Conservation (phyloP, 176 grass and related monocot genomes). For the Secale cereale region DNA sequence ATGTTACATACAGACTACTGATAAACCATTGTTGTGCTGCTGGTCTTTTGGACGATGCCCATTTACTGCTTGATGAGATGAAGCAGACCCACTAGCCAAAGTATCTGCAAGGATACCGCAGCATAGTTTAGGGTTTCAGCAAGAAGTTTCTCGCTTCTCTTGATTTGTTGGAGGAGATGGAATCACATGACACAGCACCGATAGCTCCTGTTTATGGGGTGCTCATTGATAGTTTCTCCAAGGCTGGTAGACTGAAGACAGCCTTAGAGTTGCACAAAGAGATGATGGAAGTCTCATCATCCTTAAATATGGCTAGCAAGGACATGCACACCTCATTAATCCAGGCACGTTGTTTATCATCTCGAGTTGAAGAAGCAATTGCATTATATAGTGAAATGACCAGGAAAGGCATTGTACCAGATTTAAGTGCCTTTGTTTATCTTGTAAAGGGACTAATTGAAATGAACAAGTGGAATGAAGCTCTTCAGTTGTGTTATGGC, state of each 20-base stretch:
- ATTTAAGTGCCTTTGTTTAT: conserved; percentile 68
- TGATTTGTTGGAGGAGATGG: conserved; percentile 70
- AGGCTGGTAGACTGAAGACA: conserved; percentile 66
- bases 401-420: conserved; percentile 49
- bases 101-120: conserved; percentile 50
- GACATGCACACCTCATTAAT: conserved; percentile 63
- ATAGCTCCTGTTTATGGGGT: conserved; percentile 75
- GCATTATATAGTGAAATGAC: conserved; percentile 78
- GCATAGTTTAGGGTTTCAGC: conserved; percentile 75
- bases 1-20: conserved; percentile 81
- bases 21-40: conserved; percentile 86
- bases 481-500: conserved; percentile 72
- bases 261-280: conserved; percentile 83
- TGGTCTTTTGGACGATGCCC: conserved; percentile 77
- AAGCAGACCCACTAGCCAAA: conserved; percentile 95
- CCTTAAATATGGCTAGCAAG: conserved; percentile 33
- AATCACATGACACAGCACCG: conserved; percentile 41
- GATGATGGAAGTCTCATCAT: conserved; percentile 53
- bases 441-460: conserved; percentile 69
- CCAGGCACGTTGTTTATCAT: conserved; percentile 73
- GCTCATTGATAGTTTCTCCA: conserved; percentile 77
- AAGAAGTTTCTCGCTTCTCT: conserved; percentile 70
- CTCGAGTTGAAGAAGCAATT: conserved; percentile 75
- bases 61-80: conserved; percentile 81
- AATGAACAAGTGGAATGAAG: conserved; percentile 81